Conservation (phyloP, 2,329 filamentous ascomycete species). For the Simplicillium sp. region DNA sequence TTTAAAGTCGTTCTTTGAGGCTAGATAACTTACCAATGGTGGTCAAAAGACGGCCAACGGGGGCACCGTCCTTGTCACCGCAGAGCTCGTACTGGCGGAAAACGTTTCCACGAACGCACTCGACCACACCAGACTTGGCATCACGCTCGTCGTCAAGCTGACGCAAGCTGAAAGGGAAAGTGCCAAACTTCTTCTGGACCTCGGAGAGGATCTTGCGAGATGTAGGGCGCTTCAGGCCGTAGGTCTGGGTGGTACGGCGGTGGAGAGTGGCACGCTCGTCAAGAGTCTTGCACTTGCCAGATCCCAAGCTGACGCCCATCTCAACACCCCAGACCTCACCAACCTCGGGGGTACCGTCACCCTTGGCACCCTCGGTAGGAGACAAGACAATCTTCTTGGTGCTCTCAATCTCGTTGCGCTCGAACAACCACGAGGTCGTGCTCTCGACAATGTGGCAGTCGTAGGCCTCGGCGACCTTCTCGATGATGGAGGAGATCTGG, state of each 20-base stretch:
- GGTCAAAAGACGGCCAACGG: conserved; percentile 79
- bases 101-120: conserved; percentile 88
- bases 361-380: conserved; percentile 77
- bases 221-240: conserved; percentile 86
- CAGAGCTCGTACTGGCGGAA: conserved; percentile 94
- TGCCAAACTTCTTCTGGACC: conserved; percentile 93
- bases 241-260: conserved; percentile 84
- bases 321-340: conserved; percentile 98
- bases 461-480: conserved; percentile 87
- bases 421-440: conserved; percentile 95
- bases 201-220: conserved; percentile 89
- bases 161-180: conserved; percentile 94
- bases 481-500: conserved; percentile 78
- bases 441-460: conserved; percentile 92
- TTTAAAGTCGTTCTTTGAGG: no score
- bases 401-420: conserved; percentile 94
- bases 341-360: conserved; percentile 79
- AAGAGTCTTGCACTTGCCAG: conserved; percentile 89
- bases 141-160: conserved; percentile 95
- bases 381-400: conserved; percentile 95
- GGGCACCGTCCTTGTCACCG: conserved; percentile 80
- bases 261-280: conserved; percentile 85
- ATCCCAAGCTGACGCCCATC: conserved; percentile 82
- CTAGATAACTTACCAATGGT: conserved; percentile 68
- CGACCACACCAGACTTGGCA: conserved; percentile 90